These are phyloP conservation scores for Withania somnifera DNA, from an alignment of 305 asterid species.

Conservation along the genomic window DNA sequence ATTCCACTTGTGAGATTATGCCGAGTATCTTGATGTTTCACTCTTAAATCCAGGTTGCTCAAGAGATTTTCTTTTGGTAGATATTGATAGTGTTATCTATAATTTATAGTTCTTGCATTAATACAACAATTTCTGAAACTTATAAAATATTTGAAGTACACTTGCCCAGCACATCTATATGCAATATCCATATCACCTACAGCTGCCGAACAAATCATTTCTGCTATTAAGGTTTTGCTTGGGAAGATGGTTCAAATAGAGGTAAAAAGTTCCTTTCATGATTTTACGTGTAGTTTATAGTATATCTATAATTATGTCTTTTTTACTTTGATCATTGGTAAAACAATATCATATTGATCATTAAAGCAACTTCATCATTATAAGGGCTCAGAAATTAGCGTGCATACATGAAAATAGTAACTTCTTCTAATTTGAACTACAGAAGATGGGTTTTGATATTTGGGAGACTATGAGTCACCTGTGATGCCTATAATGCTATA, in stretches of 20 bases:
- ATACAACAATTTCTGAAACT: not conserved
- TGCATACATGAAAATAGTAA: conserved; percentile 59
- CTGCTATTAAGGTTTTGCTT: conserved; percentile 57
- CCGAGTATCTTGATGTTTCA: too few species aligned
- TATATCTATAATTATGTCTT: not conserved
- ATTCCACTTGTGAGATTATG: too few species aligned
- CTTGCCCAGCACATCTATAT: conserved; percentile 9
- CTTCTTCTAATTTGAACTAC: conserved; percentile 55
- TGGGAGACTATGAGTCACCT: conserved; percentile 70
- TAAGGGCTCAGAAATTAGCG: conserved; percentile 60
- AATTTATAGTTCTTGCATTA: not conserved
- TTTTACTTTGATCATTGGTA: too few species aligned
- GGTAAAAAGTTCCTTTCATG: conserved; percentile 17
- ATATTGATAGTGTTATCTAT: not conserved
- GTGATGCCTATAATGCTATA: conserved; percentile 76
- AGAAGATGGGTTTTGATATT: conserved; percentile 79
- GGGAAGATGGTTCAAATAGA: conserved; percentile 81
- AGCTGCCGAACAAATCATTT: conserved; percentile 30
- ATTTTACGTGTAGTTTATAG: not conserved
- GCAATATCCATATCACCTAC: conserved; percentile 13
- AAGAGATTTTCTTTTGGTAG: not conserved
- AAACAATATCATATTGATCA: not conserved
- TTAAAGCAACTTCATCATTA: not conserved
- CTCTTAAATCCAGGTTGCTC: not conserved
- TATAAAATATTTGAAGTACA: conserved; percentile 17